Base-by-base conservation (phyloP, 371 early-diverging fungal genomes). In the Apophysomyces ossiformis region DNA sequence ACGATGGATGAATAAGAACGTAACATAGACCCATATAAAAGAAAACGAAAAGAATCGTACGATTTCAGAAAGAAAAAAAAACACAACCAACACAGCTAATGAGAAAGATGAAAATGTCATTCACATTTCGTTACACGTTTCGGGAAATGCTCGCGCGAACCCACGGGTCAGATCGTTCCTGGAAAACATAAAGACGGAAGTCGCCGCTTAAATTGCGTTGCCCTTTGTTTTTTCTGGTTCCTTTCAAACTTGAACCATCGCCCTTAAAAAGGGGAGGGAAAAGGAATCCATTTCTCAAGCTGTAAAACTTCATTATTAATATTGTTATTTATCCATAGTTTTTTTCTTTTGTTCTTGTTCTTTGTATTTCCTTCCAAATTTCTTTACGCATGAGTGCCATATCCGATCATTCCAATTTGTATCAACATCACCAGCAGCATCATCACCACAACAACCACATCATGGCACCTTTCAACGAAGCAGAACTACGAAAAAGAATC, bases 131-230 rank as follows among this genome's bases (percentile, higher is more conserved):
- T 50, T 50, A 50, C 54, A 50, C 54, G n/a, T 50, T 50, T 50
- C 54, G 54, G 54, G 21, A 7, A 21, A 6, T 50, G 21, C 21
- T 50, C 54, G 54, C 54, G 54, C 54, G 54, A 50, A 50, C 9
- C 54, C 54, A 50, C 11, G 54, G 21, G 47, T 47, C 32, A 26
- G 15, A 15, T 43, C 9, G 47, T 47, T 47, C 47, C 47, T 47
- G 47, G 47, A 47, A 43, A 47, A 47, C 13, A 47, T 15, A 47
- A 47, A 47, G 16, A 47, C 13, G 47, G 47, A 21, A 18, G 21
- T 50, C 54, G 54, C 54, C 54, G 54, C 54, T 50, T 50, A 50
- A 50, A 50, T 50, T 50, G 21, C 21, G 21, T 7, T 7, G 16
- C 47, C 16, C 47, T 21, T 50, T 13, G 6, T 45, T 45, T 45